Percentiles rank a stretch among this genome's conserved stretches.
Evolutionary conservation across 768 basidiomycete species (phyloP).

Genomic region (Kondoa malvinella): DNA sequence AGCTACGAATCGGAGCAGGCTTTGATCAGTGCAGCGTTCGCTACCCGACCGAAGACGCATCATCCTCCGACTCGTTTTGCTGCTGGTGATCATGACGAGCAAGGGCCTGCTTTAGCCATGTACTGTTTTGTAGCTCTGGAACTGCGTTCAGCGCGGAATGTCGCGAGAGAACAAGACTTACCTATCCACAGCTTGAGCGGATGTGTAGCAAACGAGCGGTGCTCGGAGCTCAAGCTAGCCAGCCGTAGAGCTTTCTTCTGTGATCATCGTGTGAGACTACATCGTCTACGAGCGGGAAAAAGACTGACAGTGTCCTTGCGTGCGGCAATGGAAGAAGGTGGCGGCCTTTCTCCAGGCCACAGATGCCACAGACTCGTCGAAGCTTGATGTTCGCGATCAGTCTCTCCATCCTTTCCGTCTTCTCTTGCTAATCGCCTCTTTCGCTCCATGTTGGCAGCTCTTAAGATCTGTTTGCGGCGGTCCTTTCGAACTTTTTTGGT

Average conservation of each 20-base stretch:
- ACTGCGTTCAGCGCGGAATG: neutral
- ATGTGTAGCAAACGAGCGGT: neutral
- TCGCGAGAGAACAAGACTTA: neutral
- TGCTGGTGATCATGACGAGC: neutral
- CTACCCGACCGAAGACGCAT: neutral
- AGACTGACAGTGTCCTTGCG: neutral
- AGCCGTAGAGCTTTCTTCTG: neutral
- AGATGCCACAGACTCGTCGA: neutral
- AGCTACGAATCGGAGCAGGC: too few species aligned
- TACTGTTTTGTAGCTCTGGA: neutral
- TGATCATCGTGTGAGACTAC: neutral
- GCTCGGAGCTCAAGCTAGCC: neutral
- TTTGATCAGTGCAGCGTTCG: too few species aligned
- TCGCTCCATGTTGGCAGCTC: conserved; percentile 1
- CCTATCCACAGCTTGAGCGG: neutral
- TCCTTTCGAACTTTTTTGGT: conserved; percentile 47
- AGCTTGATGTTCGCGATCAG: neutral
- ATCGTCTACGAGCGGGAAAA: neutral
- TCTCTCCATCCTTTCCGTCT: neutral
- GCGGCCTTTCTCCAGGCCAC: conserved; percentile 10
- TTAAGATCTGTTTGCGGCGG: conserved; percentile 30
- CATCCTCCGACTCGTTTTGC: neutral
- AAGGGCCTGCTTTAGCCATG: neutral
- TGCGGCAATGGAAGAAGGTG: conserved; percentile 8
- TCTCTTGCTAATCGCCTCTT: neutral